Conservation (phyloP, 805 yeast genomes). For the Clavispora santaluciae region DNA sequence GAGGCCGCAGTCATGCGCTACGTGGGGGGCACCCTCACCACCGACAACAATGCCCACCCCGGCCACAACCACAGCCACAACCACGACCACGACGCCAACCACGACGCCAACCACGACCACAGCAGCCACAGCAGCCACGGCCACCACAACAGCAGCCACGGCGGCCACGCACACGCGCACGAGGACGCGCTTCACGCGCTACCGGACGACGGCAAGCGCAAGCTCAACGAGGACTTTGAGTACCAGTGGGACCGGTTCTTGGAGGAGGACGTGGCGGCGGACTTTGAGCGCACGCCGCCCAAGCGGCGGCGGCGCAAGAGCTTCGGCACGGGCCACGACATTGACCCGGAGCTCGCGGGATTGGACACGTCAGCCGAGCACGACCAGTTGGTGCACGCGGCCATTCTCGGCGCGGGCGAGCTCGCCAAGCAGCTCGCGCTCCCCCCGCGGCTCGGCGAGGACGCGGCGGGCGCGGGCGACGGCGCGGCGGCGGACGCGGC, state of each 20-base stretch:
- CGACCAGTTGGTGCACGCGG: conserved; percentile 65
- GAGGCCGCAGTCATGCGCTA: conserved; percentile 76
- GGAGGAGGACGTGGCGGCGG: conserved; percentile 20
- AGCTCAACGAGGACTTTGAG: conserved; percentile 33
- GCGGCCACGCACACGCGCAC: conserved; percentile 1
- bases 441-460: conserved; percentile 2
- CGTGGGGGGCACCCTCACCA: conserved; percentile 59
- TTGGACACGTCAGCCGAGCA: conserved; percentile 43
- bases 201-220: conserved; percentile 8
- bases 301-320: conserved; percentile 8
- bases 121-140: background rate
- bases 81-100: background rate
- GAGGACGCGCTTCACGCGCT: conserved; percentile 4
- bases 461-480: background rate
- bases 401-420: conserved; percentile 63
- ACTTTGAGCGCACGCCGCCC: conserved; percentile 13
- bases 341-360: conserved; percentile 37
- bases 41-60: background rate
- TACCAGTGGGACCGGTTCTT: conserved; percentile 45
- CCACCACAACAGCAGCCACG: background rate
- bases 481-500: background rate
- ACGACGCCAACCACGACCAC: conserved; percentile 6
- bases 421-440: conserved; percentile 43
- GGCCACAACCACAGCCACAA: background rate
- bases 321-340: conserved; percentile 15